Evolutionary conservation across 129 eudicot species (phyloP), one percentile per base, ranked within the genome.

Genomic region (Artemisia argyi): DNA sequence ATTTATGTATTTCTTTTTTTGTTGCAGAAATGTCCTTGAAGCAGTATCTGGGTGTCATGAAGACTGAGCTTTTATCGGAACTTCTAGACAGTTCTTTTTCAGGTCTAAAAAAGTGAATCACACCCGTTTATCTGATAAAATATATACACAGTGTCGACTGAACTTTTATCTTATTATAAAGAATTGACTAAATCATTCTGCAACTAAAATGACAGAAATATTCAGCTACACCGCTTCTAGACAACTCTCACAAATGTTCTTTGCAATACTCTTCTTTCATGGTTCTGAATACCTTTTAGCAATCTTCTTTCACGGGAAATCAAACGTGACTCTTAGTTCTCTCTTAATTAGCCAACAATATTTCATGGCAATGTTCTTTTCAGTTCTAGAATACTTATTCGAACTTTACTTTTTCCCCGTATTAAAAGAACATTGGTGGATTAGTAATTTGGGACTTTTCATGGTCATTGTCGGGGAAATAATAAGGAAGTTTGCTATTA

Each of bases 401-500:
- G 99, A 90, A 82, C 78, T 88, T 24, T 84, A 83, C 74, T 83
- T 90, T 76, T 90, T 90, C 80, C 97, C 96, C 1, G 85, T 65
- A 10, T 64, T 84, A 16, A 94, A 94, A 42, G 88, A 88, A 63
- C 49, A 74, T 67, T 88, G 97, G 97, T 77, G 85, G 87, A 50
- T 88, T 42, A 94, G 96, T 84, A 90, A 88, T 77, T 58, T 71
- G 5, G 99, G 99, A 16, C 96, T 94, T 69, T 52, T 75, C 7
- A 76, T 94, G 97, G 89, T 94, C 6, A 49, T 90, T 16, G 19
- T 90, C 44, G 99, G 99, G 59, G 99, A 94, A 94, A 71, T 84
- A 2, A 79, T 88, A 55, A 65, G 99, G 44, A 94, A 94, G 65
- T 74, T 79, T 57, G 99, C 99, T n/a, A 88, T 94, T 66, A 71